Conservation (phyloP, 2,329 filamentous ascomycete genomes). For the Aspergillus oerlinghausenensis region DNA sequence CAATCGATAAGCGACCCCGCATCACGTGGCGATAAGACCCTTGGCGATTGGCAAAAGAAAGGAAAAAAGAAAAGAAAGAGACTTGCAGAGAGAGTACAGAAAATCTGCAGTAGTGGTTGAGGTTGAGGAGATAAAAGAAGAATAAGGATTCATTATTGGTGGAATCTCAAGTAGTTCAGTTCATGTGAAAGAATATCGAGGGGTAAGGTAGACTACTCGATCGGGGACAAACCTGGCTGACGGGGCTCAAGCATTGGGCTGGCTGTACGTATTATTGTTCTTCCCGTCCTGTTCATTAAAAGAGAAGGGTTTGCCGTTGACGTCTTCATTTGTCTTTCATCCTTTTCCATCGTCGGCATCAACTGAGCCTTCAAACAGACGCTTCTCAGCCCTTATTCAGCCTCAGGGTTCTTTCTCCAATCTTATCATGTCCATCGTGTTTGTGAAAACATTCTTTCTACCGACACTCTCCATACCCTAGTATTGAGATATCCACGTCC, state of each 20-base stretch:
- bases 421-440: slow-evolving; percentile 18
- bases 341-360: slow-evolving; percentile 8
- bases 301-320: neutral
- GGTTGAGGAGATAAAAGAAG: no score
- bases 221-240: neutral
- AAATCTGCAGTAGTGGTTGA: neutral
- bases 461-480: slow-evolving; percentile 16
- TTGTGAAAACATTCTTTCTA: slow-evolving; percentile 11
- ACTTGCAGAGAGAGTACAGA: neutral
- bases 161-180: neutral
- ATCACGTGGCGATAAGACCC: slow-evolving; percentile 16
- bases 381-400: neutral
- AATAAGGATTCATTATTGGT: no score
- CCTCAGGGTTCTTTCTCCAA: neutral
- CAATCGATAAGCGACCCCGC: slow-evolving; percentile 17
- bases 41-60: slow-evolving; percentile 5
- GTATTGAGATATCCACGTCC: slow-evolving; percentile 9
- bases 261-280: neutral
- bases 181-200: neutral
- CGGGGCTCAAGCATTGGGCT: no score
- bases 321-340: slow-evolving; percentile 5
- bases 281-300: neutral
- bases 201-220: no score
- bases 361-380: neutral
- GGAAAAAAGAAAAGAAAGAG: neutral